Conservation (phyloP, 768 basidiomycete genomes). For the Mycena maculata region DNA sequence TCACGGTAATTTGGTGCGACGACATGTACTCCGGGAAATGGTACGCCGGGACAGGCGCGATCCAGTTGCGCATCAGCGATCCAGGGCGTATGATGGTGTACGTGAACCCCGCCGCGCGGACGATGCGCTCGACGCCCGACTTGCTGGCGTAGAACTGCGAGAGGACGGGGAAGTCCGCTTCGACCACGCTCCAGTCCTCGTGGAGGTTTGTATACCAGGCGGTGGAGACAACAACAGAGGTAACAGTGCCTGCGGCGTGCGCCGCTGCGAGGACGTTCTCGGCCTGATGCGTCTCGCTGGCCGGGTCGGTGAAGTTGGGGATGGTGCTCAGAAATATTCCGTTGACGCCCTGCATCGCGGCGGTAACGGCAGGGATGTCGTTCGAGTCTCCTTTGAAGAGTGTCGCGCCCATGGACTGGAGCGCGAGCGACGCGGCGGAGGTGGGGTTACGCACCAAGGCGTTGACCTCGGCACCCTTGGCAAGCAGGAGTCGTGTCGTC, state of each 20-base stretch:
- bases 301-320: conserved; percentile 20
- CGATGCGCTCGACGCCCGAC: conserved; percentile 20
- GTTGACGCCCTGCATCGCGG: conserved; percentile 26
- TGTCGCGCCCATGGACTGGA: conserved; percentile 22
- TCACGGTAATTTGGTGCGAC: conserved; percentile 21
- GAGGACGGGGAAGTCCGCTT: conserved; percentile 16
- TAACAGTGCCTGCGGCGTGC: conserved; percentile 25
- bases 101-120: conserved; percentile 30
- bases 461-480: conserved; percentile 21
- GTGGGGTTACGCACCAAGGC: conserved; percentile 25
- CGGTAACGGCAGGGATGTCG: conserved; percentile 23
- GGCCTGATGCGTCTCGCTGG: conserved; percentile 12
- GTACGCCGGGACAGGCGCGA: conserved; percentile 7
- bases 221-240: conserved; percentile 29
- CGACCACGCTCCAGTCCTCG: conserved; percentile 1
- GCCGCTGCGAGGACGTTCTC: conserved; percentile 27
- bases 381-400: conserved; percentile 25
- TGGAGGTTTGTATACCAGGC: not conserved
- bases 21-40: conserved; percentile 25
- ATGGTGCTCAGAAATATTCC: conserved; percentile 32
- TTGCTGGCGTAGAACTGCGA: conserved; percentile 30
- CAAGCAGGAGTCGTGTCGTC: conserved; percentile 26
- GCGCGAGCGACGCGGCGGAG: conserved; percentile 6
- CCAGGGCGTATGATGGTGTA: conserved; percentile 31
- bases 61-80: conserved; percentile 31